These are phyloP conservation scores for Melampsora abietis-canadensis DNA, from an alignment of 1,284 basidiomycete species.

Conservation along the genomic window DNA sequence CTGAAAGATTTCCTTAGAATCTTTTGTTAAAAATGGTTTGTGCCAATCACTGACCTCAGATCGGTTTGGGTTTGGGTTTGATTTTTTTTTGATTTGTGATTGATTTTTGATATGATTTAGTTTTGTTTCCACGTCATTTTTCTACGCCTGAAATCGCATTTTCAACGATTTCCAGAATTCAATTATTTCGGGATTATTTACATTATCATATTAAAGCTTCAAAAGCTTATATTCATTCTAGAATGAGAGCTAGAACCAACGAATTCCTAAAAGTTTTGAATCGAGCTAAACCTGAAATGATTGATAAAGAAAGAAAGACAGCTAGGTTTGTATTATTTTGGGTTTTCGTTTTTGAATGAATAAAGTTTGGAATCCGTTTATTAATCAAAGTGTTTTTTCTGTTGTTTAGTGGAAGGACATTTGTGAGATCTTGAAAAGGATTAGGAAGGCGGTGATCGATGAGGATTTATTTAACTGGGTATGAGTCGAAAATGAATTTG, in stretches of 20 bases:
- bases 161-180: conserved; percentile 90
- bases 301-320: conserved; percentile 81
- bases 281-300: conserved; percentile 91
- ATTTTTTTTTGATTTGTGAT: background rate
- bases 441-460: no score
- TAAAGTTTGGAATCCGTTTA: background rate
- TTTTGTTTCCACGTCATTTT: conserved; percentile 96
- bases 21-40: no score
- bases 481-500: no score
- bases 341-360: background rate
- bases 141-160: conserved; percentile 68
- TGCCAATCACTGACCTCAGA: no score
- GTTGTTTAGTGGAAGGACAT: conserved; percentile 36
- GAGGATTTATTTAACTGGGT: no score
- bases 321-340: conserved; percentile 64
- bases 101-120: no score
- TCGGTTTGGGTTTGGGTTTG: background rate
- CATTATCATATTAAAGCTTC: conserved; percentile 99
- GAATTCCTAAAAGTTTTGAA: conserved; percentile 98
- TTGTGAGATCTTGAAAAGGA: conserved; percentile 23
- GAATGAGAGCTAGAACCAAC: conserved; percentile 89
- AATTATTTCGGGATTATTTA: conserved; percentile 94
- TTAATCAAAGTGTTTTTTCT: background rate
- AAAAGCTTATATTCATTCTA: conserved; percentile 98
- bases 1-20: no score